Percentiles rank a stretch among this genome's conserved stretches.
phyloP scores from a whole-genome alignment of 106 monocot genomes.

The Dioscorea zingiberensis region DNA sequence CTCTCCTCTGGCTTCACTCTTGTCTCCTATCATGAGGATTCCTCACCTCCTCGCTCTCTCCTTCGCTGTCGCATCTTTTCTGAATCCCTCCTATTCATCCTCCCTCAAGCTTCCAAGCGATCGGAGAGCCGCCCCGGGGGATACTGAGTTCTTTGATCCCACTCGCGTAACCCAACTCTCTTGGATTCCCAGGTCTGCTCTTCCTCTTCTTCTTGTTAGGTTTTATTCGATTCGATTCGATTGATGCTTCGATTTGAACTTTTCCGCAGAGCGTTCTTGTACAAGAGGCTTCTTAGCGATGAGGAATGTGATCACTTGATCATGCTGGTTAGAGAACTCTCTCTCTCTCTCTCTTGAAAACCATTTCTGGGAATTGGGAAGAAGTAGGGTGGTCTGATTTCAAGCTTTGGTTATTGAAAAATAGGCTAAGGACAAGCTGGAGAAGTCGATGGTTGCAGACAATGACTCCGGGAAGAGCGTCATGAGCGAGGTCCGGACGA shows the following conservation, averaged over 20 bases:
- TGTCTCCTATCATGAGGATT: too few relatives aligned
- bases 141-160: not conserved
- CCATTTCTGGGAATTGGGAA: too few relatives aligned
- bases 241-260: not conserved
- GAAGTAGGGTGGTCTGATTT: too few relatives aligned
- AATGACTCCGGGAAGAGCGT: conserved; percentile 50
- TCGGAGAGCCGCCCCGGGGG: too few relatives aligned
- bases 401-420: too few relatives aligned
- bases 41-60: too few relatives aligned
- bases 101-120: too few relatives aligned
- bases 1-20: too few relatives aligned
- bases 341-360: too few relatives aligned
- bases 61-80: too few relatives aligned
- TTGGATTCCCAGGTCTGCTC: not conserved
- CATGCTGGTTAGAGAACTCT: not conserved
- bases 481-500: conserved; percentile 74
- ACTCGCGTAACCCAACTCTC: not conserved
- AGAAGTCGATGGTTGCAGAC: conserved; percentile 88
- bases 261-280: conserved; percentile 1
- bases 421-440: conserved; percentile 35
- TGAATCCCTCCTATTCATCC: too few relatives aligned
- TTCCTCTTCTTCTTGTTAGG: not conserved
- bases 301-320: conserved; percentile 9
- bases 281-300: conserved; percentile 1
- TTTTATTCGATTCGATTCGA: not conserved